phyloP scores from a whole-genome alignment of 257 asterid species.

The Mentha longifolia region DNA sequence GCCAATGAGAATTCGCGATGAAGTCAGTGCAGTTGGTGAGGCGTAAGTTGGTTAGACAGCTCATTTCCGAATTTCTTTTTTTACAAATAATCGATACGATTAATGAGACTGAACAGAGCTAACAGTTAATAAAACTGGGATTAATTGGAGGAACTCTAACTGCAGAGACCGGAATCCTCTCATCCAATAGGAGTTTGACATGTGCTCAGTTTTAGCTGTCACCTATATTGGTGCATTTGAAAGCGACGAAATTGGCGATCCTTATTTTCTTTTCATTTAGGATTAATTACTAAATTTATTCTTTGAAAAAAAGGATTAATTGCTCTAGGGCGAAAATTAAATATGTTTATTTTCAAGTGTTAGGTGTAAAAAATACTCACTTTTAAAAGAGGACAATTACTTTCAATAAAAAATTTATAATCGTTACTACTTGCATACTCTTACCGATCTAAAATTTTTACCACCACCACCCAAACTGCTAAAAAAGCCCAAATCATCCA shows the following conservation, averaged over 20 bases:
- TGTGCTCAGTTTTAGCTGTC: not conserved
- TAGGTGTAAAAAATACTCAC: too few species aligned
- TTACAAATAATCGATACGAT: slow-evolving; percentile 18
- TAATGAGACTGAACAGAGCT: slow-evolving; percentile 9
- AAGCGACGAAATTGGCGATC: not conserved
- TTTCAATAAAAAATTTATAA: too few species aligned
- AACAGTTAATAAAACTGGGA: not conserved
- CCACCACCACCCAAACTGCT: too few species aligned
- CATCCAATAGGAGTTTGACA: slow-evolving; percentile 1
- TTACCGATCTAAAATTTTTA: too few species aligned
- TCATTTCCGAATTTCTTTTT: slow-evolving; percentile 33
- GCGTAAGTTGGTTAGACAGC: slow-evolving; percentile 31
- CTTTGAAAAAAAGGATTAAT: too few species aligned
- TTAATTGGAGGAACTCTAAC: slow-evolving; percentile 26
- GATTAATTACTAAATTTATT: too few species aligned
- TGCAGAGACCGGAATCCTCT: not conserved
- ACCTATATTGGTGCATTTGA: not conserved
- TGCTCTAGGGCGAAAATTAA: too few species aligned
- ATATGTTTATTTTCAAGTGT: too few species aligned
- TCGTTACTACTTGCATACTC: too few species aligned
- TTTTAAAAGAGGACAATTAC: too few species aligned
- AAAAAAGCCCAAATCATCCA: too few species aligned
- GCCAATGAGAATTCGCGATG: slow-evolving; percentile 14
- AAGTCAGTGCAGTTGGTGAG: slow-evolving; percentile 27
- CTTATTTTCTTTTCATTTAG: too few species aligned